Evolutionary conservation across 73 alveolate genomes (phyloP).

Genomic region (Tetrahymena borealis): DNA sequence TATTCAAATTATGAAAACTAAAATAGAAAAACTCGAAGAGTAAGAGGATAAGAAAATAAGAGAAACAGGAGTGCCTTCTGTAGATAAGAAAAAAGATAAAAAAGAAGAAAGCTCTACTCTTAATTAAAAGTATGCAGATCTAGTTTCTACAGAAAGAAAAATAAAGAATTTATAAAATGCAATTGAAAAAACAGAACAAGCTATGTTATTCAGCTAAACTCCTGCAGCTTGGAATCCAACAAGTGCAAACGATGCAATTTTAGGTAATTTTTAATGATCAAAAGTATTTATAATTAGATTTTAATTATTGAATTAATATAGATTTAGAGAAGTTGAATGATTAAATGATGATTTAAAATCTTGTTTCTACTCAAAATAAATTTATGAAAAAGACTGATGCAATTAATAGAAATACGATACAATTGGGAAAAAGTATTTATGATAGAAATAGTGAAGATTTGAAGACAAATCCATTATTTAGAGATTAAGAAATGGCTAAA

Average conservation of each 20-base stretch:
- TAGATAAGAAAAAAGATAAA: constrained; percentile 8
- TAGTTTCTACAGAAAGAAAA: background rate
- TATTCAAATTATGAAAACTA: constrained; percentile 58
- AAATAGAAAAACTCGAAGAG: constrained; percentile 64
- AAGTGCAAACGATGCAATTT: background rate
- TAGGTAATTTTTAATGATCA: background rate
- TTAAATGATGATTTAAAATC: background rate
- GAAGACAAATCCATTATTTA: background rate
- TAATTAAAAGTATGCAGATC: background rate
- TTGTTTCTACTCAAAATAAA: background rate
- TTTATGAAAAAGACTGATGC: background rate
- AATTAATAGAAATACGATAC: background rate
- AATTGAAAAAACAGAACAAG: background rate
- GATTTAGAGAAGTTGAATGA: background rate
- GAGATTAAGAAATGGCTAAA: background rate
- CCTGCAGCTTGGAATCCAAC: background rate
- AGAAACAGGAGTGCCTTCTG: background rate
- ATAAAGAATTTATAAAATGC: background rate
- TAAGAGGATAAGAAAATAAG: constrained; percentile 42
- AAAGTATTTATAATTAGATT: background rate
- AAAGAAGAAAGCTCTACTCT: constrained; percentile 58
- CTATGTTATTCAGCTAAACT: background rate
- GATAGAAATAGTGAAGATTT: background rate
- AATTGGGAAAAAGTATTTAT: background rate
- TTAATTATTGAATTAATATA: too few relatives aligned